Conservation (phyloP, 306 rosid genomes). For the Geum urbanum region DNA sequence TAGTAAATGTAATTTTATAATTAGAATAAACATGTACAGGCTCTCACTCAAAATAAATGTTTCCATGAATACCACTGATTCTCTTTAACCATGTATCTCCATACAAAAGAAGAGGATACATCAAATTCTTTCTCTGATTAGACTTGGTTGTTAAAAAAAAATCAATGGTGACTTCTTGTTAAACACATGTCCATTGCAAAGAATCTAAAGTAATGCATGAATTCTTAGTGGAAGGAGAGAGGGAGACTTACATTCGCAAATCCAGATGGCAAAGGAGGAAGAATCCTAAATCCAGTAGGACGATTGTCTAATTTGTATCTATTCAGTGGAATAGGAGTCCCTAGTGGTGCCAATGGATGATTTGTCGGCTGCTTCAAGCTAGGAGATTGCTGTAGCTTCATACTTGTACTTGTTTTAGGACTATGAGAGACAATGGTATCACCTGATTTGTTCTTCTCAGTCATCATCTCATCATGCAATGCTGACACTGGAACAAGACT, state of each 20-base stretch:
- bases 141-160: background rate
- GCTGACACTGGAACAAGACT: conserved; percentile 44
- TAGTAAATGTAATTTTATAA: background rate
- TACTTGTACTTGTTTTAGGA: conserved; percentile 52
- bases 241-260: conserved; percentile 61
- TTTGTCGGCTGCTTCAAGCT: conserved; percentile 49
- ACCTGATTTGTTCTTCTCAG: conserved; percentile 47
- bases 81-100: background rate
- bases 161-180: background rate
- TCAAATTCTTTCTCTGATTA: background rate
- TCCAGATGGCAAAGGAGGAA: conserved; percentile 74
- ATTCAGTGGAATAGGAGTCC: conserved; percentile 36
- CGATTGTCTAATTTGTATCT: conserved; percentile 80
- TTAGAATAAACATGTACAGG: background rate
- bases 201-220: conserved; percentile 3
- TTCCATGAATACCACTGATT: background rate
- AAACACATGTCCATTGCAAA: background rate
- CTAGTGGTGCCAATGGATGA: conserved; percentile 45
- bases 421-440: conserved; percentile 40
- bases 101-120: background rate
- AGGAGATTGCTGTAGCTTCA: conserved; percentile 43
- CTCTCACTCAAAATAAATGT: background rate
- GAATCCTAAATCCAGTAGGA: conserved; percentile 67
- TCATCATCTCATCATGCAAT: conserved; percentile 39
- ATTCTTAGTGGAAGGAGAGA: background rate